These are phyloP conservation scores for Debaryomyces tyrocola DNA, from an alignment of 805 yeast species.

Conservation along the genomic window DNA sequence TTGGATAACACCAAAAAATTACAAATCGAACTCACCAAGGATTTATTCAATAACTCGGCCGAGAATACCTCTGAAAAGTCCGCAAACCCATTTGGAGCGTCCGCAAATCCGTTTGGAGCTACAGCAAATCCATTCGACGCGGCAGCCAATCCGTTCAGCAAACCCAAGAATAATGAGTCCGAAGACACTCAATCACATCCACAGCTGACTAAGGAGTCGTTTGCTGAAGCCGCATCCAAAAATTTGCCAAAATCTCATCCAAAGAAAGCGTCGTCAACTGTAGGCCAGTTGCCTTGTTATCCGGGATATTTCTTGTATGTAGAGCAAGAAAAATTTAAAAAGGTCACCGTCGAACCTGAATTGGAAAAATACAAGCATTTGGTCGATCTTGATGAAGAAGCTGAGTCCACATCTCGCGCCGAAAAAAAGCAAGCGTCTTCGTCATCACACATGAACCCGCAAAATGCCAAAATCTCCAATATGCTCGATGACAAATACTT, in stretches of 20 bases:
- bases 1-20: slow-evolving; percentile 45
- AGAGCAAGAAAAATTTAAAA: slow-evolving; percentile 66
- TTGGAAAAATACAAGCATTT: slow-evolving; percentile 44
- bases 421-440: slow-evolving; percentile 2
- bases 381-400: slow-evolving; percentile 50
- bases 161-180: slow-evolving; percentile 9
- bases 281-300: slow-evolving; percentile 44
- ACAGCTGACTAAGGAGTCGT: slow-evolving; percentile 14
- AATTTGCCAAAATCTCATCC: neutral
- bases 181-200: slow-evolving; percentile 1
- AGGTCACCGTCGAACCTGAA: slow-evolving; percentile 54
- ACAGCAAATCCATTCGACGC: slow-evolving; percentile 15
- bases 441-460: slow-evolving; percentile 16
- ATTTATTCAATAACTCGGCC: slow-evolving; percentile 25
- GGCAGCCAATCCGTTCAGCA: slow-evolving; percentile 29
- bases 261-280: neutral
- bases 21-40: slow-evolving; percentile 41
- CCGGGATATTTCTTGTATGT: slow-evolving; percentile 71
- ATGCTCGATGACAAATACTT: slow-evolving; percentile 74
- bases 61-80: slow-evolving; percentile 24
- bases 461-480: slow-evolving; percentile 22
- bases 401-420: slow-evolving; percentile 27
- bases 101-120: slow-evolving; percentile 20
- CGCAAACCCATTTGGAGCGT: slow-evolving; percentile 32
- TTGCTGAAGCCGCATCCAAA: slow-evolving; percentile 22